A percentile compares a stretch with the other conserved stretches of the same genome.
These are phyloP conservation scores for Talaromyces sp. DNA, from an alignment of 2,329 filamentous ascomycete genomes.

Conservation along the genomic window DNA sequence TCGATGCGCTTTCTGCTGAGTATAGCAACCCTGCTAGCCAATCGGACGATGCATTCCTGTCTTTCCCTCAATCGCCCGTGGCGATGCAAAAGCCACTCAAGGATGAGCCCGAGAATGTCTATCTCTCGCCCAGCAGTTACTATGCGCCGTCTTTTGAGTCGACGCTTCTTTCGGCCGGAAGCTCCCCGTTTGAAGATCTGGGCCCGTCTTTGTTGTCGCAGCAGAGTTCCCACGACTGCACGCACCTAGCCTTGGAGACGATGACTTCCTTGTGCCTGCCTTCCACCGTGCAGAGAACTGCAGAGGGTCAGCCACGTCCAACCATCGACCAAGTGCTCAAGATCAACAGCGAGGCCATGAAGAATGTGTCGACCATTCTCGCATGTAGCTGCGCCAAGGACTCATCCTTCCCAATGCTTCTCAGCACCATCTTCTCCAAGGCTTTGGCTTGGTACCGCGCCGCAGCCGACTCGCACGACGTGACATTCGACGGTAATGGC, in stretches of 20 bases:
- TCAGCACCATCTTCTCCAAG: constrained; percentile 15
- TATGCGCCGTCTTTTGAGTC: constrained; percentile 13
- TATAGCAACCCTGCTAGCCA: constrained; percentile 7
- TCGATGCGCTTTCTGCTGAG: constrained; percentile 5
- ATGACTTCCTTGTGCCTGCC: constrained; percentile 12
- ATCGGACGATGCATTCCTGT: constrained; percentile 11
- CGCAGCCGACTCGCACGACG: constrained; percentile 5
- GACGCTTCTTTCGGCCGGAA: constrained; percentile 9
- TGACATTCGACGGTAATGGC: not conserved
- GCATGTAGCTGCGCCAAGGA: constrained; percentile 16
- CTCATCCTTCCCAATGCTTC: constrained; percentile 15
- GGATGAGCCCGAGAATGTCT: constrained; percentile 14
- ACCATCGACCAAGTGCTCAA: constrained; percentile 17
- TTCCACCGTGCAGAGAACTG: constrained; percentile 13
- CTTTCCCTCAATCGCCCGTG: not conserved
- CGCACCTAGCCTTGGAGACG: constrained; percentile 12
- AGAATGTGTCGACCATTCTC: constrained; percentile 13
- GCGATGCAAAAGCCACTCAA: constrained; percentile 11
- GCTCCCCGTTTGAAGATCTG: constrained; percentile 8
- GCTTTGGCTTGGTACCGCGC: constrained; percentile 16
- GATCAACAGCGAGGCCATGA: constrained; percentile 15
- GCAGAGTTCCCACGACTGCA: constrained; percentile 14
- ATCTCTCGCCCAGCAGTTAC: constrained; percentile 14
- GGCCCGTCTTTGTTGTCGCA: constrained; percentile 11
- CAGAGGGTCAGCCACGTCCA: constrained; percentile 13